Conservation (phyloP, 2,329 filamentous ascomycete genomes). For the Neonectria faginata region DNA sequence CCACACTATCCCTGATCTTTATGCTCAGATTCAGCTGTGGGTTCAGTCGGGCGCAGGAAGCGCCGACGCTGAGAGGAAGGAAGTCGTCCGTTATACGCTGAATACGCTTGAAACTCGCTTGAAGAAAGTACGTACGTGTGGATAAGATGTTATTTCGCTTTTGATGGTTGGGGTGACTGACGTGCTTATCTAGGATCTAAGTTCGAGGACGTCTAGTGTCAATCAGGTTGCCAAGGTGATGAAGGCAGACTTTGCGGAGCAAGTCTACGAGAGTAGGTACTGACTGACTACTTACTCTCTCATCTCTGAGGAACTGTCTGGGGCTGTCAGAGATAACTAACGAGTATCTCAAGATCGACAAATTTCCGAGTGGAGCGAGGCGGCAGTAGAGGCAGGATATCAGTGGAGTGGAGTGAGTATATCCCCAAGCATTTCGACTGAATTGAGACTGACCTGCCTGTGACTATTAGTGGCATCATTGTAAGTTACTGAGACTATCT, state of each 20-base stretch:
- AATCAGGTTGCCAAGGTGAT: conserved; percentile 19
- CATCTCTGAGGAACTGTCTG: too few relatives aligned
- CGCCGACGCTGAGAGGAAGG: conserved; percentile 52
- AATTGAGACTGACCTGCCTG: conserved; percentile 13
- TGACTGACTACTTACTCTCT: not conserved
- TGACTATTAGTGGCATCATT: conserved; percentile 46
- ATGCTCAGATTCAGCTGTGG: conserved; percentile 58
- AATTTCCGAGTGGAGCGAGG: conserved; percentile 26
- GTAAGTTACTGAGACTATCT: conserved; percentile 20
- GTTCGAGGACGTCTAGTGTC: not conserved
- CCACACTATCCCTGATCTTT: conserved; percentile 55
- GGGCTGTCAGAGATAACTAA: not conserved
- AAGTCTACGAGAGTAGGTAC: conserved; percentile 28
- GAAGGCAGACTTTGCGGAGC: conserved; percentile 28
- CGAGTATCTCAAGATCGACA: not conserved
- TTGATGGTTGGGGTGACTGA: conserved; percentile 20
- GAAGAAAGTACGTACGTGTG: conserved; percentile 45
- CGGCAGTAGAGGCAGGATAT: conserved; percentile 44
- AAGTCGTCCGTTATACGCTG: conserved; percentile 48
- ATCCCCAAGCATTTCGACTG: not conserved
- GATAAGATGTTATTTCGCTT: accelerated
- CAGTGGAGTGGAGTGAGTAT: conserved; percentile 54
- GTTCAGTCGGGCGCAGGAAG: conserved; percentile 56
- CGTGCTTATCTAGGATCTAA: conserved; percentile 42
- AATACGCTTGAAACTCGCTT: conserved; percentile 48